These are phyloP conservation scores for Pezicula radicicola DNA, from an alignment of 2,329 filamentous ascomycete genomes.

Conservation along the genomic window DNA sequence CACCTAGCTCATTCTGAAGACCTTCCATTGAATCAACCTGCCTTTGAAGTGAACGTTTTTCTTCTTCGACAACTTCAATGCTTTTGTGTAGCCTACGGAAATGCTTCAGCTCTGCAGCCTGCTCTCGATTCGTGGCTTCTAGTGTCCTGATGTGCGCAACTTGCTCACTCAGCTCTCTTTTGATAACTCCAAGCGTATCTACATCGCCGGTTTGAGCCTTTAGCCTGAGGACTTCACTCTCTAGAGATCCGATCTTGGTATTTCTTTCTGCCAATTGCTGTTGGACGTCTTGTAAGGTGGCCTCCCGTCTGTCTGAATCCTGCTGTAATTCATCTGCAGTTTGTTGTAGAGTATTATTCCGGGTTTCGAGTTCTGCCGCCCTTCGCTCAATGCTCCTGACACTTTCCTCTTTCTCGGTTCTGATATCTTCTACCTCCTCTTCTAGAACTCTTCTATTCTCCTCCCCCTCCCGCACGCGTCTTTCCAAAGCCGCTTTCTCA, in stretches of 20 bases:
- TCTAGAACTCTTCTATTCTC: conserved; percentile 71
- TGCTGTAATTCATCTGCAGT: conserved; percentile 46
- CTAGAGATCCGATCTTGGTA: conserved; percentile 66
- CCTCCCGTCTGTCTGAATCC: conserved; percentile 36
- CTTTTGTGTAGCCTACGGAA: conserved; percentile 79
- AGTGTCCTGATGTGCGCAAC: conserved; percentile 85
- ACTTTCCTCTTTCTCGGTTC: conserved; percentile 63
- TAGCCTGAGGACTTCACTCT: conserved; percentile 78
- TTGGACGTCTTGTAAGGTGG: conserved; percentile 27
- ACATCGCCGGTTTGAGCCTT: conserved; percentile 86
- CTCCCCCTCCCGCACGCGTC: conserved; percentile 65
- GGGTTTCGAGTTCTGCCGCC: conserved; percentile 57
- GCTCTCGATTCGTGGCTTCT: conserved; percentile 77
- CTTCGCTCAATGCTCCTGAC: conserved; percentile 61
- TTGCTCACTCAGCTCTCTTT: conserved; percentile 85
- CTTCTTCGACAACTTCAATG: conserved; percentile 92
- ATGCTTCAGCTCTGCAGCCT: conserved; percentile 75
- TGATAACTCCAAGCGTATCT: conserved; percentile 81
- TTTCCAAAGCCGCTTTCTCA: conserved; percentile 65
- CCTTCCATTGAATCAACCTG: conserved; percentile 73
- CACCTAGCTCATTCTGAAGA: conserved; percentile 72
- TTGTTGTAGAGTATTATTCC: conserved; percentile 55
- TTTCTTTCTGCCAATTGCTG: conserved; percentile 61
- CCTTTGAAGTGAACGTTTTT: conserved; percentile 80
- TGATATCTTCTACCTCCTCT: conserved; percentile 77